phyloP scores from a whole-genome alignment of 768 basidiomycete species.

The Boletus tomentosulus region DNA sequence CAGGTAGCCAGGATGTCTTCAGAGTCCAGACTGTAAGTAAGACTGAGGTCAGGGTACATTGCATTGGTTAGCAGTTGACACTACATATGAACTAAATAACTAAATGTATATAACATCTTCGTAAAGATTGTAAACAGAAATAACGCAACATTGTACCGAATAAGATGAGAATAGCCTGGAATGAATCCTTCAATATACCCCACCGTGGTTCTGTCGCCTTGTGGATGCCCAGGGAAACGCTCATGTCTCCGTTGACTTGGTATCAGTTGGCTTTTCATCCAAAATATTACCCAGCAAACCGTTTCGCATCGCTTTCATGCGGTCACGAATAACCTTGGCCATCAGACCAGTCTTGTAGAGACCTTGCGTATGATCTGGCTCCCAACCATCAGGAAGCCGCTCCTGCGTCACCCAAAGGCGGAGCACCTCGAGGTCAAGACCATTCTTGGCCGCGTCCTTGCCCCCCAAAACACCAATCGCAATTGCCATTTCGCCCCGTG shows the following conservation, averaged over 20 bases:
- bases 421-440: constrained; percentile 45
- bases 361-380: constrained; percentile 31
- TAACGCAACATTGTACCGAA: neutral
- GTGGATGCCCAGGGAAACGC: neutral
- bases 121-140: neutral
- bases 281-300: constrained; percentile 17
- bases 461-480: constrained; percentile 48
- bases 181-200: neutral
- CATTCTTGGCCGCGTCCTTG: constrained; percentile 34
- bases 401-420: constrained; percentile 52
- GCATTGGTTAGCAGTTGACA: neutral
- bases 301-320: constrained; percentile 20
- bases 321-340: constrained; percentile 26
- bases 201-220: too few relatives aligned
- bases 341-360: constrained; percentile 23
- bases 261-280: constrained; percentile 11
- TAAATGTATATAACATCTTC: neutral
- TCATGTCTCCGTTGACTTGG: neutral
- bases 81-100: neutral
- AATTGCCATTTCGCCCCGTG: constrained; percentile 63
- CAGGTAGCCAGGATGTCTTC: too few relatives aligned
- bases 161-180: neutral
- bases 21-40: too few relatives aligned
- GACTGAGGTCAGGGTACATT: neutral
- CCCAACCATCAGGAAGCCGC: constrained; percentile 43